Percentiles rank a stretch among this genome's conserved stretches.
Evolutionary conservation across 106 monocot genomes (phyloP).

Genomic region (Dendrobium huoshanense): DNA sequence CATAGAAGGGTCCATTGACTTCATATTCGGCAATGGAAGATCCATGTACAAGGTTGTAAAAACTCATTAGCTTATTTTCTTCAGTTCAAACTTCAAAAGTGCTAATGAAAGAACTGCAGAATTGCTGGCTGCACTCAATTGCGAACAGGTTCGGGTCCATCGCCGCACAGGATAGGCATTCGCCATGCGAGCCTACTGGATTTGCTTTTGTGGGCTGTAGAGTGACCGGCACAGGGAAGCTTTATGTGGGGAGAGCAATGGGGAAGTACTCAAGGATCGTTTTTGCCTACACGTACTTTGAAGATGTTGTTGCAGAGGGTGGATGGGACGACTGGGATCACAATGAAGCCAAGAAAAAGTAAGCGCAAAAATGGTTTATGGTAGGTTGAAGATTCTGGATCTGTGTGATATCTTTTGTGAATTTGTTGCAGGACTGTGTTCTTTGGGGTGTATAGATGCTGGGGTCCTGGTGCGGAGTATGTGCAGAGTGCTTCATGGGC

Average conservation of each 20-base stretch:
- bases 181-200: slow-evolving; percentile 64
- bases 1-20: slow-evolving; percentile 96
- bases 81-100: neutral
- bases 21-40: slow-evolving; percentile 92
- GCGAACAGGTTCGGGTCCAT: slow-evolving; percentile 79
- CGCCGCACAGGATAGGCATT: slow-evolving; percentile 68
- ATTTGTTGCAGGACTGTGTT: slow-evolving; percentile 64
- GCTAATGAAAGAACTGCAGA: slow-evolving; percentile 16
- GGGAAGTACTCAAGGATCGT: slow-evolving; percentile 91
- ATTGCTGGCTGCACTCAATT: slow-evolving; percentile 81
- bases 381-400: neutral
- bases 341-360: slow-evolving; percentile 64
- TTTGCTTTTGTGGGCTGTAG: slow-evolving; percentile 82
- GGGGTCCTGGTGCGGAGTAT: slow-evolving; percentile 67
- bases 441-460: slow-evolving; percentile 82
- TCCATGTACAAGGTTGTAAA: slow-evolving; percentile 81
- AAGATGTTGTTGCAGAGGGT: slow-evolving; percentile 56
- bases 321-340: slow-evolving; percentile 97
- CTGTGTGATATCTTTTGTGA: neutral
- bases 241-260: slow-evolving; percentile 89
- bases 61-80: neutral
- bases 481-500: slow-evolving; percentile 63
- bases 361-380: neutral
- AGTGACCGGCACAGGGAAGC: slow-evolving; percentile 73
- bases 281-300: slow-evolving; percentile 88